These are phyloP conservation scores for Pythium insidiosum DNA, from an alignment of 352 stramenopile genomes.

Conservation along the genomic window DNA sequence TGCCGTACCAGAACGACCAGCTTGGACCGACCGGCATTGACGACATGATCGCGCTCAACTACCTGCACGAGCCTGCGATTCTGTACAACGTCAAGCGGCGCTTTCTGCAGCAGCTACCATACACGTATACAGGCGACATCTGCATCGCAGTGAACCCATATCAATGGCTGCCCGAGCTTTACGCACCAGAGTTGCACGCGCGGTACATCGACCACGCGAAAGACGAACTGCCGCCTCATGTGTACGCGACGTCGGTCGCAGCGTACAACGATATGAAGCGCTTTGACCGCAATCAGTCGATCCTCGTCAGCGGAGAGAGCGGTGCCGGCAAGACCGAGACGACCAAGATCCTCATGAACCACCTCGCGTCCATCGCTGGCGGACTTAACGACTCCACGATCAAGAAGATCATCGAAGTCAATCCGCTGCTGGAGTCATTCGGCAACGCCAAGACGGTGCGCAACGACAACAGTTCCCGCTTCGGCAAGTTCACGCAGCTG, in stretches of 20 bases:
- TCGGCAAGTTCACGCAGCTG: slow-evolving; percentile 52
- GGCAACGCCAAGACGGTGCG: slow-evolving; percentile 57
- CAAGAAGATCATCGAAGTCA: slow-evolving; percentile 79
- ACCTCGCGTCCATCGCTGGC: slow-evolving; percentile 66
- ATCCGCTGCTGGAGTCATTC: slow-evolving; percentile 79
- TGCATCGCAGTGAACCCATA: too few relatives aligned
- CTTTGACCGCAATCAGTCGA: slow-evolving; percentile 66
- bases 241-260: slow-evolving; percentile 63
- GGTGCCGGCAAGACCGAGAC: slow-evolving; percentile 86
- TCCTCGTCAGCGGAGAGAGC: slow-evolving; percentile 82
- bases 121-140: slow-evolving; percentile 96
- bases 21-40: slow-evolving; percentile 51
- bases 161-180: slow-evolving; percentile 83
- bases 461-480: slow-evolving; percentile 42
- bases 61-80: slow-evolving; percentile 88
- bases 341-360: slow-evolving; percentile 87
- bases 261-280: slow-evolving; percentile 64
- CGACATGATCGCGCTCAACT: slow-evolving; percentile 86
- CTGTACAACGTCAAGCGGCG: slow-evolving; percentile 88
- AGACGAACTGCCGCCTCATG: slow-evolving; percentile 56
- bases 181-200: slow-evolving; percentile 59
- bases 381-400: slow-evolving; percentile 66
- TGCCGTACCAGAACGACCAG: slow-evolving; percentile 77
- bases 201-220: slow-evolving; percentile 56
- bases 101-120: slow-evolving; percentile 85